Percentiles rank a stretch among this genome's conserved stretches.
Evolutionary conservation across 75 land plant genomes (phyloP).

Genomic region (Adiantum capillusveneris): DNA sequence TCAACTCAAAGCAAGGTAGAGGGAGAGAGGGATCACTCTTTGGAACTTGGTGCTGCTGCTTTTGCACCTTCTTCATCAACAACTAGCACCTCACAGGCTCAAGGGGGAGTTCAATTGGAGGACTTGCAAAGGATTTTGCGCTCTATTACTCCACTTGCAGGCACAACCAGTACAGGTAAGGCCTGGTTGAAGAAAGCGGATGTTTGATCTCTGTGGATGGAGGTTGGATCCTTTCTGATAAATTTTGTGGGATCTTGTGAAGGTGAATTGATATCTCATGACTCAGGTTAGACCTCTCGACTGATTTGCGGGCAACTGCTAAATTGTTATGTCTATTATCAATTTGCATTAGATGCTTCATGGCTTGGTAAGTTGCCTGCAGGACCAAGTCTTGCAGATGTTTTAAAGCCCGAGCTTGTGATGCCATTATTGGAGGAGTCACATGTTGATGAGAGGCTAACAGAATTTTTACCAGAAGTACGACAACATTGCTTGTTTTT

Average conservation of each 20-base stretch:
- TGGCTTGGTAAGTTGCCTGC: too few species aligned
- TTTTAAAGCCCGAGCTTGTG: constrained; percentile 82
- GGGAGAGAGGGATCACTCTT: constrained; percentile 1
- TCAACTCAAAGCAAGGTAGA: background rate
- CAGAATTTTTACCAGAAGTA: constrained; percentile 91
- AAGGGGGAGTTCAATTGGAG: constrained; percentile 67
- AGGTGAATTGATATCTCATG: background rate
- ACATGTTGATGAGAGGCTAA: constrained; percentile 59
- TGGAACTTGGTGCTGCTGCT: too few species aligned
- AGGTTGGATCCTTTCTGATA: too few species aligned
- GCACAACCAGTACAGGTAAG: too few species aligned
- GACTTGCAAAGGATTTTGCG: constrained; percentile 86
- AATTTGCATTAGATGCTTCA: too few species aligned
- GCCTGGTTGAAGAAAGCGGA: too few species aligned
- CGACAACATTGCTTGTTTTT: too few species aligned
- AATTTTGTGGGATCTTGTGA: background rate
- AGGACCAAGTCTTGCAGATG: constrained; percentile 85
- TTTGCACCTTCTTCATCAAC: too few species aligned
- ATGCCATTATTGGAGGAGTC: constrained; percentile 57
- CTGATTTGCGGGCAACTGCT: too few species aligned
- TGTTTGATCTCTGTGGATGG: too few species aligned
- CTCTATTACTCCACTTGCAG: constrained; percentile 43
- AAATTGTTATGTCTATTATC: too few species aligned
- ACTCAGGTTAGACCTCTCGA: background rate
- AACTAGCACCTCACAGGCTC: background rate